Base-by-base conservation (phyloP, 768 basidiomycete species). In the Podaxis sp. region DNA sequence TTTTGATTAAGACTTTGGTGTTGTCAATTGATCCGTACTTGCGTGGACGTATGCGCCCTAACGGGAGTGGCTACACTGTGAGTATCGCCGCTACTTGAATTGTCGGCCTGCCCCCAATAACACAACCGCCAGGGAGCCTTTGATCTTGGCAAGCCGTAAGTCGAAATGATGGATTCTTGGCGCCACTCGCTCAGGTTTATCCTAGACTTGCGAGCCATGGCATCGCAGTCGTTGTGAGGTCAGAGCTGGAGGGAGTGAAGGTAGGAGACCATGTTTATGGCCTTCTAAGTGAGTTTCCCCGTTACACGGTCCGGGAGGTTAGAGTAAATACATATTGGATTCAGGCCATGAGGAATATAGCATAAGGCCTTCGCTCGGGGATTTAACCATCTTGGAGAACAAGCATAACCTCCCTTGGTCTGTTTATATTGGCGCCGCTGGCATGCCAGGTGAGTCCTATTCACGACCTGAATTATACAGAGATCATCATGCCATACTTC, bases 1-100 rank as follows among this genome's bases (percentile, higher is more conserved):
- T 84, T 59, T 67, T 87, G 7, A 50, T 85, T 65, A 87, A 86
- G 70, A 77, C 77, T 0, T 75, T 87, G 15, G 76, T 75, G 1
- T 67, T 82, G 4, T 79, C 79, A 0, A 66, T 81, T 41, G 80
- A 82, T 61, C 78, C 80, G 1, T 80, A 80, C 66, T 64, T 80
- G 71, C 64, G 77, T 22, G 70, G 70, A 56, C 67, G 69, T 37
- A 82, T 85, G 82, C 68, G 75, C 7, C 67, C 74, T 0, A 63
- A 67, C 19, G 58, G 47, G 1, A 66, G 74, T 36, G 73, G 73
- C 0, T 76, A 75, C 58, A 29, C 62, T 0, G 70, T 74, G 46
- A 43, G 70, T 66, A 2, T 13, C 29, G 5, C 33, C 29, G n/a
- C 12, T 27, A 29, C 3, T 25, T 12, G 3, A 15, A 29, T 11